phyloP scores from a whole-genome alignment of 306 rosid genomes.

The Prunus mira region DNA sequence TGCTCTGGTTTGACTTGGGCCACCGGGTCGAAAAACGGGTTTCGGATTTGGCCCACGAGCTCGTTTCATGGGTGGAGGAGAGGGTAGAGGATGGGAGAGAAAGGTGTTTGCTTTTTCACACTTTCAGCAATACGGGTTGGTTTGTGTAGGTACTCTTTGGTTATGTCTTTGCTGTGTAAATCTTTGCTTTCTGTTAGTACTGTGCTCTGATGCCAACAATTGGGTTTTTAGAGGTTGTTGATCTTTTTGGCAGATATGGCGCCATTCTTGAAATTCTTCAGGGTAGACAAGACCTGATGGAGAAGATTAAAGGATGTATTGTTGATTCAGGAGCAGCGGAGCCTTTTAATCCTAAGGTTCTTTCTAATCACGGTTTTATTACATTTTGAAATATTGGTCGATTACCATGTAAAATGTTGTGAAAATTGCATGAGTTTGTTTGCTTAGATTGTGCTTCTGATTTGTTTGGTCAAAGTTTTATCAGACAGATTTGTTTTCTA shows the following conservation, averaged over 20 bases:
- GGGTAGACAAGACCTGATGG: slow-evolving; percentile 45
- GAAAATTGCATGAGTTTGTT: background rate
- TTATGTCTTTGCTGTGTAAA: background rate
- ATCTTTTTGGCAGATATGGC: slow-evolving; percentile 59
- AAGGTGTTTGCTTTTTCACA: slow-evolving; percentile 69
- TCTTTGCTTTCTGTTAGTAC: background rate
- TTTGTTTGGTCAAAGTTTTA: background rate
- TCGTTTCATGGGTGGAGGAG: slow-evolving; percentile 54
- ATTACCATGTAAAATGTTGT: background rate
- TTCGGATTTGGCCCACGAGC: slow-evolving; percentile 41
- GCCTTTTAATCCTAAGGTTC: slow-evolving; percentile 80
- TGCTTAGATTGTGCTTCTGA: background rate
- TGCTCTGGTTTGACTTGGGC: slow-evolving; percentile 57
- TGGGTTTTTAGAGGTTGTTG: background rate
- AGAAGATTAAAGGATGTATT: slow-evolving; percentile 73
- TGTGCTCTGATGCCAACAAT: background rate
- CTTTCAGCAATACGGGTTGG: slow-evolving; percentile 97
- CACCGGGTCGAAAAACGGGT: slow-evolving; percentile 47
- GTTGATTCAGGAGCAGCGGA: slow-evolving; percentile 90
- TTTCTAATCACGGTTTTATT: background rate
- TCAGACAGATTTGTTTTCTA: background rate
- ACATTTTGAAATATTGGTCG: background rate
- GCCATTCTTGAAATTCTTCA: slow-evolving; percentile 52
- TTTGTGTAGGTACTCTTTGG: slow-evolving; percentile 59
- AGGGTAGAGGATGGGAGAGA: slow-evolving; percentile 54